Percentiles rank a stretch among this genome's conserved stretches.
Evolutionary conservation across 2,329 filamentous ascomycete genomes (phyloP).

Genomic region (Elsinoe necatrix): DNA sequence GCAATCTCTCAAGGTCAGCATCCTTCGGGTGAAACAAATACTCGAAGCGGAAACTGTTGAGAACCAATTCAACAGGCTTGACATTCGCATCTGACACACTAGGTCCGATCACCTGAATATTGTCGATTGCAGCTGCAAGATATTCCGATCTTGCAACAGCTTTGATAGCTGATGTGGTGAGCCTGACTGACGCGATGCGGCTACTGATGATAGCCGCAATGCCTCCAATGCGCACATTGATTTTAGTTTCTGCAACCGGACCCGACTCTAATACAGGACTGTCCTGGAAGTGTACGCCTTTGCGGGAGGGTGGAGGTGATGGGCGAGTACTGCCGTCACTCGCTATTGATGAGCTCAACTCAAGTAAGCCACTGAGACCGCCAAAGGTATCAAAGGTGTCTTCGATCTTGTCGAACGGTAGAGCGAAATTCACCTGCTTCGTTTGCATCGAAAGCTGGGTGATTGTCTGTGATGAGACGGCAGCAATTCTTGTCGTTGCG

Average conservation of each 20-base stretch:
- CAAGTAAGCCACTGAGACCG: constrained; percentile 82
- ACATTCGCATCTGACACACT: constrained; percentile 37
- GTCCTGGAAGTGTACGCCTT: constrained; percentile 51
- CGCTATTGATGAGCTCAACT: constrained; percentile 75
- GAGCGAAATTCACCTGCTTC: constrained; percentile 54
- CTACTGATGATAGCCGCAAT: constrained; percentile 69
- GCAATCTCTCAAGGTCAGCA: constrained; percentile 67
- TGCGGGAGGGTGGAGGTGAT: constrained; percentile 31
- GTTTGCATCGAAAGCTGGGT: constrained; percentile 56
- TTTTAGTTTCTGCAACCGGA: constrained; percentile 46
- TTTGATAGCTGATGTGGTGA: constrained; percentile 77
- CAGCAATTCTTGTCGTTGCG: constrained; percentile 19
- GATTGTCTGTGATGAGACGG: constrained; percentile 21
- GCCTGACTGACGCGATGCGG: constrained; percentile 61
- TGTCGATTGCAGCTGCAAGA: constrained; percentile 64
- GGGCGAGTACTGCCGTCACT: constrained; percentile 40
- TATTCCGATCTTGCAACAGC: constrained; percentile 65
- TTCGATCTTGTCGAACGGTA: constrained; percentile 47
- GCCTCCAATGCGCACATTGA: constrained; percentile 69
- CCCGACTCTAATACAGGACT: constrained; percentile 15
- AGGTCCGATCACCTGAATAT: constrained; percentile 63
- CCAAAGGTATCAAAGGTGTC: constrained; percentile 85
- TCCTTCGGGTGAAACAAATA: constrained; percentile 67
- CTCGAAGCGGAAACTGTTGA: constrained; percentile 61
- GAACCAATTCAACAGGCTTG: constrained; percentile 37